A percentile compares a stretch with the other conserved stretches of the same genome.
Conservation (phyloP, 306 rosid genomes). For the Corylus avellana region DNA sequence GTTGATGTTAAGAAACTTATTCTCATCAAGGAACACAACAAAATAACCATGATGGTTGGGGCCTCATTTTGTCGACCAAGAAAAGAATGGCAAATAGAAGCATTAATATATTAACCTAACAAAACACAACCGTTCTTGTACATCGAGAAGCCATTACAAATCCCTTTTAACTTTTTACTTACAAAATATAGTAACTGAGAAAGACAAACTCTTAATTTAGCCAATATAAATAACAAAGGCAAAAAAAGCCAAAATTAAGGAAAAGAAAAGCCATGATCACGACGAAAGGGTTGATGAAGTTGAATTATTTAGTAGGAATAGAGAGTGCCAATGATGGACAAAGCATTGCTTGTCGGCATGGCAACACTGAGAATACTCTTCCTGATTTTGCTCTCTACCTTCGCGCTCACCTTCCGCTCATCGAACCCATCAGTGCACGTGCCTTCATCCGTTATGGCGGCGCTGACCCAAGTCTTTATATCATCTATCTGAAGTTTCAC, state of each 20-base stretch:
- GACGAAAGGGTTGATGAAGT: not conserved
- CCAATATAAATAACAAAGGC: no score
- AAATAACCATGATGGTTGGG: no score
- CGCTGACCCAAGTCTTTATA: slow-evolving; percentile 46
- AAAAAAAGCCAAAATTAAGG: not conserved
- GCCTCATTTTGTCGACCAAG: not conserved
- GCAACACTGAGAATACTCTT: not conserved
- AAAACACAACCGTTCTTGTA: not conserved
- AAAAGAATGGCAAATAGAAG: not conserved
- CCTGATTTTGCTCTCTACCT: slow-evolving; percentile 12
- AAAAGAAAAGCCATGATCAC: not conserved
- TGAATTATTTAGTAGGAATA: not conserved
- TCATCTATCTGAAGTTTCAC: slow-evolving; percentile 14
- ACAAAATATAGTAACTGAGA: no score
- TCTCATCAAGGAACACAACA: no score
- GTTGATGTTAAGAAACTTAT: no score
- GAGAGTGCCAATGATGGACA: slow-evolving; percentile 17
- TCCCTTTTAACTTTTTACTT: no score
- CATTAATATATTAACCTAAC: not conserved
- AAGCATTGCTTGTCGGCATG: slow-evolving; percentile 27
- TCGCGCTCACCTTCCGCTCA: slow-evolving; percentile 2
- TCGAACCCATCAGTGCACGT: slow-evolving; percentile 44
- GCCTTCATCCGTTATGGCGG: slow-evolving; percentile 35
- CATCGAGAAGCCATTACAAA: not conserved
- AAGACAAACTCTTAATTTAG: no score